Percentiles rank a stretch among this genome's conserved stretches.
Conservation (phyloP, 1,139 yeast species). For the Williopsis jadinii region DNA sequence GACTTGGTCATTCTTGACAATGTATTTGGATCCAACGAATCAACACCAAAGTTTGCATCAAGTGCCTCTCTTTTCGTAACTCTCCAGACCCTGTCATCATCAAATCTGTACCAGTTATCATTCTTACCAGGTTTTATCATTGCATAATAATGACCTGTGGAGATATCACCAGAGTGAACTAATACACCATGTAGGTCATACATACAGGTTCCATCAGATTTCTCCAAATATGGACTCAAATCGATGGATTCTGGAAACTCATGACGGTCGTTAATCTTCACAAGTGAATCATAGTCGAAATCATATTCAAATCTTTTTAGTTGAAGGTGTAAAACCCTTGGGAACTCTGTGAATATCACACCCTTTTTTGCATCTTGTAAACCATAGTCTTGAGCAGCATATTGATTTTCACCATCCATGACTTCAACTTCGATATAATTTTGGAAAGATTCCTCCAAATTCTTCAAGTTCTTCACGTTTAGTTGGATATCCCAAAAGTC, state of each 20-base stretch:
- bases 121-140: conserved; percentile 74
- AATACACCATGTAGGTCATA: conserved; percentile 88
- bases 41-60: conserved; percentile 89
- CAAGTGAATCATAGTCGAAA: conserved; percentile 81
- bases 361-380: conserved; percentile 97
- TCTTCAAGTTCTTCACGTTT: conserved; percentile 78
- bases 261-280: conserved; percentile 86
- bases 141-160: conserved; percentile 95
- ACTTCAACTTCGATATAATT: conserved; percentile 87
- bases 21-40: conserved; percentile 33
- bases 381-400: conserved; percentile 88
- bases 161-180: conserved; percentile 92
- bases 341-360: conserved; percentile 84
- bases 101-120: conserved; percentile 83
- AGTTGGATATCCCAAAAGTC: conserved; percentile 98
- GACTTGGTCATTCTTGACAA: conserved; percentile 38
- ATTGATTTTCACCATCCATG: conserved; percentile 91
- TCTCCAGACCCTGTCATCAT: conserved; percentile 89
- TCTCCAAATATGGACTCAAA: conserved; percentile 70
- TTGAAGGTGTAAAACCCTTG: conserved; percentile 89
- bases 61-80: conserved; percentile 81
- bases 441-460: conserved; percentile 67
- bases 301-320: conserved; percentile 93
- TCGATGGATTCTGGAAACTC: conserved; percentile 86
- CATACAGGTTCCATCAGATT: conserved; percentile 41